Conservation (phyloP, 2,329 filamentous ascomycete species). For the Tolypocladium cylindrosporum region DNA sequence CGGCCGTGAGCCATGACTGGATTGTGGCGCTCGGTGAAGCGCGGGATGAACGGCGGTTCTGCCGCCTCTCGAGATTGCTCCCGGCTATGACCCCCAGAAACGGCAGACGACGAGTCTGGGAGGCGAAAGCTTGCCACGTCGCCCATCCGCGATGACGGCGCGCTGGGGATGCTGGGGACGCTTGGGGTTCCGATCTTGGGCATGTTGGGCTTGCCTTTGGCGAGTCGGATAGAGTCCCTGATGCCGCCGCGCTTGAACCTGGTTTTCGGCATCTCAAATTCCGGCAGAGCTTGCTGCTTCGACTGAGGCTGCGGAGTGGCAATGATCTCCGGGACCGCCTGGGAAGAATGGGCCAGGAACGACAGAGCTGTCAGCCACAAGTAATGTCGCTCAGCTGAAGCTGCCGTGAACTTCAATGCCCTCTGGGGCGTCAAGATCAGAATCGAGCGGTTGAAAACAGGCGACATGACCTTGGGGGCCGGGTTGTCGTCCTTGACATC, state of each 20-base stretch:
- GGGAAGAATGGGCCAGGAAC: conserved; percentile 84
- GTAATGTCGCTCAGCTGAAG: conserved; percentile 76
- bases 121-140: conserved; percentile 25
- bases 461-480: conserved; percentile 57
- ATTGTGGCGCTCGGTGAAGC: conserved; percentile 51
- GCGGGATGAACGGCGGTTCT: conserved; percentile 61
- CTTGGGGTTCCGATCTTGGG: conserved; percentile 44
- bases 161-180: conserved; percentile 31
- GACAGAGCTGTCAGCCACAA: conserved; percentile 91
- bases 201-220: conserved; percentile 56
- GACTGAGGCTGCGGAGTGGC: conserved; percentile 35
- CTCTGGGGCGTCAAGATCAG: conserved; percentile 87
- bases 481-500: conserved; percentile 94
- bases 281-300: conserved; percentile 30
- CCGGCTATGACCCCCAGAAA: conserved; percentile 27
- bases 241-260: conserved; percentile 50
- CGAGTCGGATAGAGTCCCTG: conserved; percentile 80
- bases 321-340: conserved; percentile 67
- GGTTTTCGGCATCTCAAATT: conserved; percentile 38
- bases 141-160: conserved; percentile 24
- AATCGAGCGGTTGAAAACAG: conserved; percentile 84
- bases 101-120: conserved; percentile 28
- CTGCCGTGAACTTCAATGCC: conserved; percentile 89
- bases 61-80: conserved; percentile 50
- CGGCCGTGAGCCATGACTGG: conserved; percentile 53